Conservation (phyloP, 2,329 filamentous ascomycete genomes). For the Monosporascus cannonballus region DNA sequence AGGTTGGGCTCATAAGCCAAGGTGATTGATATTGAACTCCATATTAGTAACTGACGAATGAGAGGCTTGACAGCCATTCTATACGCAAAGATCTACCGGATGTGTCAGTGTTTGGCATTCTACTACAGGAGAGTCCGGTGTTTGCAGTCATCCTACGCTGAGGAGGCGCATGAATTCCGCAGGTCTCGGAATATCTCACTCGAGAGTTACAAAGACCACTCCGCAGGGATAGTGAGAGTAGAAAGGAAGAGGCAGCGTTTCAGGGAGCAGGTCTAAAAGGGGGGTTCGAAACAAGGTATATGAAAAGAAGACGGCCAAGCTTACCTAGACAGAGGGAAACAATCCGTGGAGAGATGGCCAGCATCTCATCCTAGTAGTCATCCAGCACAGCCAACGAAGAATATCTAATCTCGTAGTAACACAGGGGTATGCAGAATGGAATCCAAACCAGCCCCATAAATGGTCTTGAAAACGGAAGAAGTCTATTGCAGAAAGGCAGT, state of each 20-base stretch:
- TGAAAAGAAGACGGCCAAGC: conserved; percentile 14
- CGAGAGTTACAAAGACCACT: conserved; percentile 8
- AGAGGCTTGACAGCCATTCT: conserved; percentile 26
- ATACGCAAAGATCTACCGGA: conserved; percentile 19
- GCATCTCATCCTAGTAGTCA: conserved; percentile 27
- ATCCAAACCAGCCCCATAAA: not conserved
- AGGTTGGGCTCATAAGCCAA: conserved; percentile 15
- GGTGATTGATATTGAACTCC: conserved; percentile 19
- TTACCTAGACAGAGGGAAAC: conserved; percentile 26
- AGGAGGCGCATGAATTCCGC: conserved; percentile 15
- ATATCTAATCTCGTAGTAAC: conserved; percentile 3
- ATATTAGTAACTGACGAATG: conserved; percentile 20
- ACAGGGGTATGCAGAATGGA: not conserved
- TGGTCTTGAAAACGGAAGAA: not conserved
- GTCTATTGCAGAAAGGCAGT: not conserved
- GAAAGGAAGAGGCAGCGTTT: conserved; percentile 14
- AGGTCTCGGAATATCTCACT: conserved; percentile 10
- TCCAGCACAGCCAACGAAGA: conserved; percentile 20
- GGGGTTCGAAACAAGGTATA: conserved; percentile 16
- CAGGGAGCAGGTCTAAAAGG: conserved; percentile 11
- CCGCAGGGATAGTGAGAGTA: not conserved
- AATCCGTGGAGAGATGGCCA: conserved; percentile 22
- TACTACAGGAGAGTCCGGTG: conserved; percentile 10
- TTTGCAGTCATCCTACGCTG: conserved; percentile 7
- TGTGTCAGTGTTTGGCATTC: conserved; percentile 18